phyloP scores from a whole-genome alignment of 805 yeast species.

The Ogataea dorogensis region DNA sequence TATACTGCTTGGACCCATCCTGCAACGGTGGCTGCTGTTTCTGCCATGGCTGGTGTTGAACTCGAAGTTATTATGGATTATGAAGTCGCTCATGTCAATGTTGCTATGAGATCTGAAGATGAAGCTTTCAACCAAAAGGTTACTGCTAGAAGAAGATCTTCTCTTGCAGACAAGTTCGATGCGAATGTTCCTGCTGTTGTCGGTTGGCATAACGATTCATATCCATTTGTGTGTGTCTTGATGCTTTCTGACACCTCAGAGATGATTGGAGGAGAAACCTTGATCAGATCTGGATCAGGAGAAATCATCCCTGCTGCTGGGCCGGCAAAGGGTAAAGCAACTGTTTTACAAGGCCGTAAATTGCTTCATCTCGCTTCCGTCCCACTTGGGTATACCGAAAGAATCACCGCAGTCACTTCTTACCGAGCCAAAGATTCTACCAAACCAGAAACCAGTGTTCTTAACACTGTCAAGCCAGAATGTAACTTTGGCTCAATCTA shows the following conservation, averaged over 20 bases:
- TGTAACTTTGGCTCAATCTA: conserved; percentile 36
- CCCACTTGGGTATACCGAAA: conserved; percentile 40
- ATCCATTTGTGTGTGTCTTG: conserved; percentile 62
- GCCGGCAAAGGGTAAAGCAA: conserved; percentile 50
- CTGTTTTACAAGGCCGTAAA: conserved; percentile 47
- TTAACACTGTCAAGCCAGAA: conserved; percentile 42
- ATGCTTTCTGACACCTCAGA: conserved; percentile 58
- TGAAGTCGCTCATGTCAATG: conserved; percentile 54
- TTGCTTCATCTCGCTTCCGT: conserved; percentile 46
- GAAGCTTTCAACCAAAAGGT: conserved; percentile 34
- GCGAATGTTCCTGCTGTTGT: conserved; percentile 52
- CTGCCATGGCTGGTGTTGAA: conserved; percentile 59
- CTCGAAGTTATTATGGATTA: conserved; percentile 55
- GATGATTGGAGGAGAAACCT: conserved; percentile 64
- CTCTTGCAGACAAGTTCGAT: conserved; percentile 25
- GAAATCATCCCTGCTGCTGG: conserved; percentile 35
- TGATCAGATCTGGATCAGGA: conserved; percentile 46
- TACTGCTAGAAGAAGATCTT: conserved; percentile 24
- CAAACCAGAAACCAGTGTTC: conserved; percentile 38
- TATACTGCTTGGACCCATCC: conserved; percentile 61
- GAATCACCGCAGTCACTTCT: conserved; percentile 43
- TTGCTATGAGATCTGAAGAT: conserved; percentile 43
- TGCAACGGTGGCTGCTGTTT: conserved; percentile 49
- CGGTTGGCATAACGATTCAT: conserved; percentile 64
- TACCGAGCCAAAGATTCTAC: conserved; percentile 41